Percentiles rank a stretch among this genome's conserved stretches.
These are phyloP conservation scores for Hyaloscypha hepaticicola DNA, from an alignment of 495 filamentous ascomycete genomes.

Conservation along the genomic window DNA sequence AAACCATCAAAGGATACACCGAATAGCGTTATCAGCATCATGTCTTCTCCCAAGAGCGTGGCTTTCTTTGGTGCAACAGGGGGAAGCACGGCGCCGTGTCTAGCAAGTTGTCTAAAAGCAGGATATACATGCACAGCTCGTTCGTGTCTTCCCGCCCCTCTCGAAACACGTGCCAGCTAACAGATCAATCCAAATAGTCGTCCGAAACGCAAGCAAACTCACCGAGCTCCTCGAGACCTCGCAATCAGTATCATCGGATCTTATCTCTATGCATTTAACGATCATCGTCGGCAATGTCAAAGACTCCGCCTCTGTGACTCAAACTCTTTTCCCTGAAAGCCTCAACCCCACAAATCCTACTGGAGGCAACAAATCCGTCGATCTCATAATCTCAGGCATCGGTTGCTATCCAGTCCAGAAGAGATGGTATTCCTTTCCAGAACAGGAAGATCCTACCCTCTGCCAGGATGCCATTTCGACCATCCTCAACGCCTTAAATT, in stretches of 20 bases:
- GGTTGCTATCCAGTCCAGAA: slow-evolving; percentile 1
- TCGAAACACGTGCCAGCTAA: background rate
- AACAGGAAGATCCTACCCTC: slow-evolving; percentile 10
- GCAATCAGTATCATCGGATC: background rate
- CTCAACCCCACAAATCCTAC: slow-evolving; percentile 8
- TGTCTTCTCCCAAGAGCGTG: background rate
- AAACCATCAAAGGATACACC: too few species aligned
- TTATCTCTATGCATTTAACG: slow-evolving; percentile 1
- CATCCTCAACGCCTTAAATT: slow-evolving; percentile 4
- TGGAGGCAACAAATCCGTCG: background rate
- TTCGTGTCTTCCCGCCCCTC: slow-evolving; percentile 6
- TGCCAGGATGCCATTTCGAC: slow-evolving; percentile 10
- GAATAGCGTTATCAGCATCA: background rate
- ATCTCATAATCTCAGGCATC: slow-evolving; percentile 14
- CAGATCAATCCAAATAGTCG: background rate
- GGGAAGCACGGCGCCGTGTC: slow-evolving; percentile 1
- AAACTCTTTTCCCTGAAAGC: slow-evolving; percentile 10
- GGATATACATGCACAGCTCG: slow-evolving; percentile 17
- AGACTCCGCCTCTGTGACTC: background rate
- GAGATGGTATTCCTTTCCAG: background rate
- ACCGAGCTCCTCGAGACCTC: slow-evolving; percentile 10
- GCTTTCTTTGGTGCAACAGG: slow-evolving; percentile 21
- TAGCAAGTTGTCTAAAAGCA: slow-evolving; percentile 4
- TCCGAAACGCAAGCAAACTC: slow-evolving; percentile 15
- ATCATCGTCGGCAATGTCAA: slow-evolving; percentile 13